phyloP scores from a whole-genome alignment of 106 monocot genomes.

The Allium cepa region DNA sequence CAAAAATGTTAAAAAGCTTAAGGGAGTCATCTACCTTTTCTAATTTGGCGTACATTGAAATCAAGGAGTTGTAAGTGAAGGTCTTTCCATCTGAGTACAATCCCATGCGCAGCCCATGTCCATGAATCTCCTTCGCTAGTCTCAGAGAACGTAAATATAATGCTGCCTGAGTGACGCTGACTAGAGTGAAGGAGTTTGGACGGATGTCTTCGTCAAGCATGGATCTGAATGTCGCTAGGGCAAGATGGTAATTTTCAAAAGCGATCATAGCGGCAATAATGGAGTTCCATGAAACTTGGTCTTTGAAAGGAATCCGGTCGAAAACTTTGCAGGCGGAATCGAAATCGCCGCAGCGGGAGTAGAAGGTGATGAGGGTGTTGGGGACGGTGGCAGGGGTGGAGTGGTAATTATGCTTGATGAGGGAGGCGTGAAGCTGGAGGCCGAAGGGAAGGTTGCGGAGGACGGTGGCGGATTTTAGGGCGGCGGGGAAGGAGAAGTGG shows the following conservation, averaged over 20 bases:
- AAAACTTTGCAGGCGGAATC: conserved; percentile 23
- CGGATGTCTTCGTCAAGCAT: conserved; percentile 17
- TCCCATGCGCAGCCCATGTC: conserved; percentile 47
- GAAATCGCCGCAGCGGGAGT: conserved; percentile 45
- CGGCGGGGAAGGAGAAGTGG: conserved; percentile 83
- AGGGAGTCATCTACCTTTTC: conserved; percentile 46
- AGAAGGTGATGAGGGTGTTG: conserved; percentile 49
- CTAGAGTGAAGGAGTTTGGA: conserved; percentile 75
- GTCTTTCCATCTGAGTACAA: conserved; percentile 41
- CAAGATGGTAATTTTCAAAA: conserved; percentile 45
- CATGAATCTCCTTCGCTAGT: conserved; percentile 57
- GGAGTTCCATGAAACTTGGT: conserved; percentile 59
- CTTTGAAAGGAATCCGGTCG: conserved; percentile 36
- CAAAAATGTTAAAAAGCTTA: conserved; percentile 41
- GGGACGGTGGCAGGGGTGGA: conserved; percentile 34
- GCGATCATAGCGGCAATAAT: conserved; percentile 28
- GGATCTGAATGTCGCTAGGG: conserved; percentile 13
- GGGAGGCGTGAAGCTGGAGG: conserved; percentile 60
- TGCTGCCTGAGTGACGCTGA: conserved; percentile 47
- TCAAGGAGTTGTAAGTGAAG: conserved; percentile 56
- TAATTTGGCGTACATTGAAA: conserved; percentile 73
- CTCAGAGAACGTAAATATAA: conserved; percentile 44
- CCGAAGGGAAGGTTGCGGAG: conserved; percentile 34
- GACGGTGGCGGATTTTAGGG: conserved; percentile 52
- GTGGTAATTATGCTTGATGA: conserved; percentile 44